Base-by-base conservation (phyloP, 768 basidiomycete genomes). In the Crucibulum laeve region DNA sequence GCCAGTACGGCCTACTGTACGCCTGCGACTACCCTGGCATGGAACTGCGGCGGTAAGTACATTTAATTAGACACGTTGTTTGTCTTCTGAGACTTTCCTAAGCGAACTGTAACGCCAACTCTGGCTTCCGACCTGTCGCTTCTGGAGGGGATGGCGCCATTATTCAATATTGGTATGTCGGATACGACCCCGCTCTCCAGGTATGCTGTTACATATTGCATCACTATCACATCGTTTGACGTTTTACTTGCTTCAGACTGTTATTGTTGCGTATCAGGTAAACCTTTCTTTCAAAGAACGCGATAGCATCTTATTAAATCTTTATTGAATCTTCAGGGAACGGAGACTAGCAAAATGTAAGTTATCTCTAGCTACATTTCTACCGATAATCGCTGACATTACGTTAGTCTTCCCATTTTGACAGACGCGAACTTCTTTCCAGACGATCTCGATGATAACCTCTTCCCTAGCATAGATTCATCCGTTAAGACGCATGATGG, bases 401-500 rank as follows among this genome's bases (percentile, higher is more conserved):
- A 17, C 21, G 7, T 17, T 21, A 61, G 60, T 18, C 42, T 56
- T 34, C 49, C 60, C 7, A 26, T 59, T 14, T 30, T 78, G 25
- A 74, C 72, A 0, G 79, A 81, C 45, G 56, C 45, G 0, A 54
- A 73, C 43, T 52, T 77, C 47, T 44, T 68, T 47, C 51, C 67
- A 43, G 45, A 47, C 3, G 49, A 38, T 3, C 51, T 76, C 34
- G 41, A 73, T 45, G 15, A 70, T 0, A 50, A 62, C 0, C 64
- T 78, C 6, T 82, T 82, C 61, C 77, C 77, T 0, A 76, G 76
- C 2, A 40, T 82, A 4, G 53, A 54, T 33, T 65, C 69, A 4
- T 42, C 50, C 7, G 60, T 81, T 1, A 10, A 66, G 48, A 68
- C 64, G 3, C 80, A 82, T 46, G 46, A 44, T 22, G 80, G 80